Percentiles rank a stretch among this genome's conserved stretches.
phyloP scores from a whole-genome alignment of 192 early-diverging fungal genomes.

The Umbelopsis isabellina region DNA sequence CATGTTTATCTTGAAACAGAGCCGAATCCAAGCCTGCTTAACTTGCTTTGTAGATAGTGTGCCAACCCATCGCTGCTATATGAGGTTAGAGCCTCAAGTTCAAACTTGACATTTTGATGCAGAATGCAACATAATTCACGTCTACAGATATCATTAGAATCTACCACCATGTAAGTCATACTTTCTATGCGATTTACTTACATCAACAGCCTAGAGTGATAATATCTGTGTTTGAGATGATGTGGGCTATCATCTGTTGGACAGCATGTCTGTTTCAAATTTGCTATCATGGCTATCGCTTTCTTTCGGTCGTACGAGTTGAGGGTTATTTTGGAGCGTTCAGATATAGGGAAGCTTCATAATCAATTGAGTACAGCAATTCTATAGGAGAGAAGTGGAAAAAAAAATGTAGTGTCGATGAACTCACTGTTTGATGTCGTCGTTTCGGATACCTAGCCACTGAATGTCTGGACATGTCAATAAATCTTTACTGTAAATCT shows the following conservation, averaged over 20 bases:
- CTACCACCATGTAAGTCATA: too few relatives aligned
- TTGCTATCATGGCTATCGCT: slow-evolving; percentile 14
- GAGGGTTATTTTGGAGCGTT: slow-evolving; percentile 3
- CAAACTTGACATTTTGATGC: slow-evolving; percentile 23
- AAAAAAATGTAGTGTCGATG: not conserved
- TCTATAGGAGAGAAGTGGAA: not conserved
- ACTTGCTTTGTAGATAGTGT: slow-evolving; percentile 8
- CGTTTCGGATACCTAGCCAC: slow-evolving; percentile 24
- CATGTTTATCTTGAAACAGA: too few relatives aligned
- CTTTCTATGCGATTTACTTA: not conserved
- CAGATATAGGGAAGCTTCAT: slow-evolving; percentile 17
- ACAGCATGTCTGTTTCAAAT: not conserved
- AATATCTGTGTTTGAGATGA: not conserved
- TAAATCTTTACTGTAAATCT: slow-evolving; percentile 23
- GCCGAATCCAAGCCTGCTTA: not conserved
- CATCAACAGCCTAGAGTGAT: slow-evolving; percentile 12
- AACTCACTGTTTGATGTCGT: slow-evolving; percentile 26
- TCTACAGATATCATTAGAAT: not conserved
- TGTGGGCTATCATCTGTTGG: not conserved
- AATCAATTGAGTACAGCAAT: not conserved
- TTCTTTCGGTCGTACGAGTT: slow-evolving; percentile 28
- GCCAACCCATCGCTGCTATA: not conserved
- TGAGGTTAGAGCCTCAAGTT: slow-evolving; percentile 21
- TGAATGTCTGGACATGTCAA: slow-evolving; percentile 28
- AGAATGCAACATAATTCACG: slow-evolving; percentile 20